Evolutionary conservation across 1,284 basidiomycete genomes (phyloP), one percentile per base, ranked within the genome.

Genomic region (Anthracocystis setariae): DNA sequence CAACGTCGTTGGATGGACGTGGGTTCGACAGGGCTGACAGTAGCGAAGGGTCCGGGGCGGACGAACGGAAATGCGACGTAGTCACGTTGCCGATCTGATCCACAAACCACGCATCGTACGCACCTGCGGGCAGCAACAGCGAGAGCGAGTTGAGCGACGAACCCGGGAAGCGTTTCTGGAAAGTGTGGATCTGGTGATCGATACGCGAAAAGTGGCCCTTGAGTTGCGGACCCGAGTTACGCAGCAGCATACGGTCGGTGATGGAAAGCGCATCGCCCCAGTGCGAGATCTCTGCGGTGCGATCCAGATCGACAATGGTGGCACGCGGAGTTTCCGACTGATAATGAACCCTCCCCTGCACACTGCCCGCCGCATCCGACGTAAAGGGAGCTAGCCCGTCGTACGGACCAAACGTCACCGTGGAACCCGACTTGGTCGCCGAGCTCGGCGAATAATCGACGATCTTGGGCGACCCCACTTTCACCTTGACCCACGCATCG

Each of bases 191-290:
- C 84, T 97, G 94, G 83, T 94, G 90, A 20, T 91, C 89, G 45
- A 98, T 86, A 57, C 96, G 92, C 20, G 93, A 94, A 85, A 98
- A 99, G 61, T 96, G 92, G 1, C 95, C 96, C 82, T 94, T 94
- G 62, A 98, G 87, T 92, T 85, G 84, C 13, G 95, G 92, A 0
- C 95, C 95, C 59, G 89, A 90, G 82, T 98, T 98, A 81, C 88
- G 88, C 20, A 98, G 85, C 62, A 88, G 83, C 64, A 97, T 88
- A 46, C 91, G 88, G 84, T 99, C 94, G 83, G 97, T 88, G 45
- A 95, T 90, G 79, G 96, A 95, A 40, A 98, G 84, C 83, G 95
- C 97, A 48, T 90, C 89, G 40, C 94, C 94, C 96, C 95, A 98
- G 83, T 98, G 95, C 68, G 92, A 94, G 74, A 98, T 89, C 85